These are phyloP conservation scores for Apostasia ramifera DNA, from an alignment of 106 monocot genomes.

Conservation along the genomic window DNA sequence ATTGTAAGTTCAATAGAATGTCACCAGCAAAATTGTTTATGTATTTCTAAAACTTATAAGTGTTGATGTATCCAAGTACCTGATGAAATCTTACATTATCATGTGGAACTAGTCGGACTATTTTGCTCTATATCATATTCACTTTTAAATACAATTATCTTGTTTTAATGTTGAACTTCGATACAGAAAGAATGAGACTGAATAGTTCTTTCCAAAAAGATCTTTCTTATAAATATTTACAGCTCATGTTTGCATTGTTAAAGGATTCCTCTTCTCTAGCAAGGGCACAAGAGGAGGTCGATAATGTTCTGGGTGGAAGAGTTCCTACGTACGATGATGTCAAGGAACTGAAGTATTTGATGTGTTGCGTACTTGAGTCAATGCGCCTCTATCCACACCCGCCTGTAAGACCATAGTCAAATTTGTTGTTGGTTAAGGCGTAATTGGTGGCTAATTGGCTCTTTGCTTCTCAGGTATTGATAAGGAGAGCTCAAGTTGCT, in stretches of 20 bases:
- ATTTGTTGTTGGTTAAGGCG: too few relatives aligned
- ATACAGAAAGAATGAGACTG: too few relatives aligned
- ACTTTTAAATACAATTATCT: too few relatives aligned
- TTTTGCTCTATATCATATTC: too few relatives aligned
- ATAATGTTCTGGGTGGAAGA: constrained; percentile 76
- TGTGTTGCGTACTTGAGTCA: constrained; percentile 86
- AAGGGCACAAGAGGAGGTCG: constrained; percentile 84
- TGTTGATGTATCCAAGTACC: too few relatives aligned
- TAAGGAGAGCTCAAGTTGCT: constrained; percentile 78
- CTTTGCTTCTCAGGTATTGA: constrained; percentile 53
- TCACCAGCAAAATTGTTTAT: too few relatives aligned
- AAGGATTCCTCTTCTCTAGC: constrained; percentile 53
- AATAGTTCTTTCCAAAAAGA: too few relatives aligned
- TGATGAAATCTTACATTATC: too few relatives aligned
- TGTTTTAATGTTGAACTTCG: too few relatives aligned
- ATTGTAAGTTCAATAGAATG: too few relatives aligned
- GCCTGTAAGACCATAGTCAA: constrained; percentile 41
- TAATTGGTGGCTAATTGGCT: not conserved
- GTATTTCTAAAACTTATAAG: too few relatives aligned
- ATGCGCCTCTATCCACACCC: constrained; percentile 99
- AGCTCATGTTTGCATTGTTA: constrained; percentile 19
- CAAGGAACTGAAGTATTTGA: constrained; percentile 90
- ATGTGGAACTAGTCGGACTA: too few relatives aligned
- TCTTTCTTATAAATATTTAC: not conserved
- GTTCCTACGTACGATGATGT: constrained; percentile 76